Conservation (phyloP, 495 filamentous ascomycete genomes). For the Penicillium fimorum region DNA sequence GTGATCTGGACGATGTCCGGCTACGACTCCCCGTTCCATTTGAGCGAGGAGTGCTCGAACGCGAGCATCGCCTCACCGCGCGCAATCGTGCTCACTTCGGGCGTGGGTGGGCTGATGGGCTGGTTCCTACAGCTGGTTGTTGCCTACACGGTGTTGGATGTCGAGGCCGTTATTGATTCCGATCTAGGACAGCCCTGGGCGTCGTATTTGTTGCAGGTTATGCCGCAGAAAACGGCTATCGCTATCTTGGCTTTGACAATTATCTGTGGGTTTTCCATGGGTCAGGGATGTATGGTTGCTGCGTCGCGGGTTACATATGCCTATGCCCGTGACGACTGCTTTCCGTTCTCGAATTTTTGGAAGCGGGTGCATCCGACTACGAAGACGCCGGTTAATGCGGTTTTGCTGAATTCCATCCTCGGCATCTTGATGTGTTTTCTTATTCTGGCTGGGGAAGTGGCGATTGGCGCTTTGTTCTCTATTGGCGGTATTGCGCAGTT, state of each 20-base stretch:
- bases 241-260: constrained; percentile 69
- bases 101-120: constrained; percentile 64
- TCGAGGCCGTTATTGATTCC: constrained; percentile 57
- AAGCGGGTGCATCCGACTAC: constrained; percentile 66
- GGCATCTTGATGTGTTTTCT: constrained; percentile 65
- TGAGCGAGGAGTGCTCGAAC: constrained; percentile 76
- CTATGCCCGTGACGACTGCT: constrained; percentile 77
- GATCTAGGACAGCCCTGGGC: constrained; percentile 75
- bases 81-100: constrained; percentile 73
- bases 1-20: constrained; percentile 67
- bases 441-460: constrained; percentile 64
- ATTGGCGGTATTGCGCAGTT: constrained; percentile 76
- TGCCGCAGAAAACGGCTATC: constrained; percentile 64
- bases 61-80: constrained; percentile 71
- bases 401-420: constrained; percentile 67
- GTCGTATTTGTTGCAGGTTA: constrained; percentile 67
- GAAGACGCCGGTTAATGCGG: constrained; percentile 73
- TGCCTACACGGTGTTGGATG: constrained; percentile 75
- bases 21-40: constrained; percentile 74
- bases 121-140: constrained; percentile 77
- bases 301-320: constrained; percentile 77
- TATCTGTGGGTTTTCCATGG: constrained; percentile 76
- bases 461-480: constrained; percentile 72
- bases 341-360: constrained; percentile 62
- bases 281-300: constrained; percentile 80